Conservation (phyloP, 73 alveolate species). For the Tetrahymena borealis region DNA sequence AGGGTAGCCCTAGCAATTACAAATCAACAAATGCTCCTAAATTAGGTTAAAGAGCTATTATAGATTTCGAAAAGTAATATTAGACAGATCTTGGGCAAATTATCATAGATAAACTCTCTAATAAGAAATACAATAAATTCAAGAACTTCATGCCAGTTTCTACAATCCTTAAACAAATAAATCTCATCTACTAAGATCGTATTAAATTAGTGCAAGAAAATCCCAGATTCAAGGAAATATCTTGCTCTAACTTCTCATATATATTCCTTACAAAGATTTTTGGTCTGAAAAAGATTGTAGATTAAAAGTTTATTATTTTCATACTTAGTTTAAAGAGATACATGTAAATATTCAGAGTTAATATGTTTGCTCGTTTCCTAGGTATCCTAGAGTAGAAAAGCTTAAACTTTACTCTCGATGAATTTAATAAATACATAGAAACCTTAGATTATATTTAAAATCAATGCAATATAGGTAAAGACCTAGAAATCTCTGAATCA, state of each 20-base stretch:
- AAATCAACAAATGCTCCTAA: not conserved
- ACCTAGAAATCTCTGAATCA: slow-evolving; percentile 4
- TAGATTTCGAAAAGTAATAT: not conserved
- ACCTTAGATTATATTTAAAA: slow-evolving; percentile 23
- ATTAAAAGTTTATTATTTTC: slow-evolving; percentile 26
- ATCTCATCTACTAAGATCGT: not conserved
- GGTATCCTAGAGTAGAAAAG: slow-evolving; percentile 24
- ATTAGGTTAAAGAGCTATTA: not conserved
- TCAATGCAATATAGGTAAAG: slow-evolving; percentile 8
- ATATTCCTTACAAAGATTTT: not conserved
- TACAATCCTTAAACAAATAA: not conserved
- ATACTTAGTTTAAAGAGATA: slow-evolving; percentile 26
- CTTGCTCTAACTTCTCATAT: not conserved
- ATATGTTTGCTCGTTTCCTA: slow-evolving; percentile 29
- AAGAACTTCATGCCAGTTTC: not conserved
- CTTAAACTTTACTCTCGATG: slow-evolving; percentile 31
- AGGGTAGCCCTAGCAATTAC: not conserved
- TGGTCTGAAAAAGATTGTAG: slow-evolving; percentile 40
- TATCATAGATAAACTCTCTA: not conserved
- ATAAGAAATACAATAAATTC: not conserved
- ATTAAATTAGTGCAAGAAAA: not conserved
- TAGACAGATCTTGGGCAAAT: not conserved
- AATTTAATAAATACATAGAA: slow-evolving; percentile 33
- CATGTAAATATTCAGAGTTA: slow-evolving; percentile 18
- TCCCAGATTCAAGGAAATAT: not conserved